A percentile compares a stretch with the other conserved stretches of the same genome.
Evolutionary conservation across 352 stramenopile species (phyloP).

Genomic region (Phytophthora sp.): DNA sequence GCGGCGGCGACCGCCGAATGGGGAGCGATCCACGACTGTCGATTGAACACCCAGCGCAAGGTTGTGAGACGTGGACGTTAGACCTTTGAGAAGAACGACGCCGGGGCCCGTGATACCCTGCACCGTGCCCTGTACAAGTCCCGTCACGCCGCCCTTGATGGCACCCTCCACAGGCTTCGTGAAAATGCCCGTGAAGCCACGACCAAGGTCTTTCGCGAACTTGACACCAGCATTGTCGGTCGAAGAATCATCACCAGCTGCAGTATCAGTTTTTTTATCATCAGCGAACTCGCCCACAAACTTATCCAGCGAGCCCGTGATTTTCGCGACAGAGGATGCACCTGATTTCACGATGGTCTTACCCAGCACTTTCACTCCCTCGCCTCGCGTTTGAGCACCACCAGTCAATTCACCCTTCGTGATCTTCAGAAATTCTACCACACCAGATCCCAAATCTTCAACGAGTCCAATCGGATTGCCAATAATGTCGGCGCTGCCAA

Average conservation of each 20-base stretch:
- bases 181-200: slow-evolving; percentile 86
- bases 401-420: slow-evolving; percentile 87
- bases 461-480: slow-evolving; percentile 89
- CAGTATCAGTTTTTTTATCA: slow-evolving; percentile 40
- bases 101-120: slow-evolving; percentile 81
- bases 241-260: slow-evolving; percentile 32
- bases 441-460: slow-evolving; percentile 84
- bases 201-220: slow-evolving; percentile 87
- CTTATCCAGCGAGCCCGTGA: slow-evolving; percentile 86
- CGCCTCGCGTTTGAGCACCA: slow-evolving; percentile 80
- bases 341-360: slow-evolving; percentile 86
- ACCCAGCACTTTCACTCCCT: slow-evolving; percentile 86
- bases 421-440: slow-evolving; percentile 89
- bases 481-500: slow-evolving; percentile 88
- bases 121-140: slow-evolving; percentile 78
- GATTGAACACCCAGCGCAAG: slow-evolving; percentile 80
- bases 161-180: slow-evolving; percentile 88
- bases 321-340: slow-evolving; percentile 79
- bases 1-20: slow-evolving; percentile 77
- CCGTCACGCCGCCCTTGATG: slow-evolving; percentile 77
- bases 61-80: slow-evolving; percentile 87
- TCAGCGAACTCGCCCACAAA: slow-evolving; percentile 85
- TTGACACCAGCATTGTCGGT: slow-evolving; percentile 72
- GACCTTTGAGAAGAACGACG: slow-evolving; percentile 80
- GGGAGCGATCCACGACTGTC: slow-evolving; percentile 80